Conservation (phyloP, 805 yeast genomes). For the Candida odintsovae region DNA sequence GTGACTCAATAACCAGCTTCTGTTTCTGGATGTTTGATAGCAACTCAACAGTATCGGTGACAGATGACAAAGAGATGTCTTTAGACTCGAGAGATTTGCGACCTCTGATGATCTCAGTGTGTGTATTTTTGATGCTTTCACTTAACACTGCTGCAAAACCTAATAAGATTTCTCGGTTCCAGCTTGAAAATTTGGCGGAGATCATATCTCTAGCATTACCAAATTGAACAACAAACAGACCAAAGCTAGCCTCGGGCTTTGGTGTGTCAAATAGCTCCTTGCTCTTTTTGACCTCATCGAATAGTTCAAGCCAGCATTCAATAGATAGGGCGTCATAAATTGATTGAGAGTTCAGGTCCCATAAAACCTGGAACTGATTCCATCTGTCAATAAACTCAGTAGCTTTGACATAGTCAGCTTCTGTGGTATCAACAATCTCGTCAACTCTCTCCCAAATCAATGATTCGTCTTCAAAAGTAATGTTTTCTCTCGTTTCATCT, state of each 20-base stretch:
- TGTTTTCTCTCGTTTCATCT: constrained; percentile 4
- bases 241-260: constrained; percentile 34
- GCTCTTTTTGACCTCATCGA: constrained; percentile 37
- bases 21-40: constrained; percentile 33
- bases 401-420: constrained; percentile 27
- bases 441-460: constrained; percentile 14
- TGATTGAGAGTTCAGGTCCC: constrained; percentile 47
- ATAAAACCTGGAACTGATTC: constrained; percentile 49
- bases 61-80: constrained; percentile 31
- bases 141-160: constrained; percentile 36
- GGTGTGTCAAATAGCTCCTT: constrained; percentile 47
- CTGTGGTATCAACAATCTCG: constrained; percentile 26
- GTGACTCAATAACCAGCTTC: constrained; percentile 6
- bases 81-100: constrained; percentile 33
- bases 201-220: constrained; percentile 49
- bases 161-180: constrained; percentile 44
- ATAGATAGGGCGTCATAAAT: constrained; percentile 33
- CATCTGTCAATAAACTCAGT: constrained; percentile 40
- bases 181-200: constrained; percentile 47
- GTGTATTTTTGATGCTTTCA: constrained; percentile 25
- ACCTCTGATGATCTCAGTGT: constrained; percentile 26
- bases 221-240: constrained; percentile 39
- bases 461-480: constrained; percentile 5
- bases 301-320: constrained; percentile 41
- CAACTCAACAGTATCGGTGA: constrained; percentile 31